Conservation (phyloP, 306 rosid genomes). For the Alnus rubra region DNA sequence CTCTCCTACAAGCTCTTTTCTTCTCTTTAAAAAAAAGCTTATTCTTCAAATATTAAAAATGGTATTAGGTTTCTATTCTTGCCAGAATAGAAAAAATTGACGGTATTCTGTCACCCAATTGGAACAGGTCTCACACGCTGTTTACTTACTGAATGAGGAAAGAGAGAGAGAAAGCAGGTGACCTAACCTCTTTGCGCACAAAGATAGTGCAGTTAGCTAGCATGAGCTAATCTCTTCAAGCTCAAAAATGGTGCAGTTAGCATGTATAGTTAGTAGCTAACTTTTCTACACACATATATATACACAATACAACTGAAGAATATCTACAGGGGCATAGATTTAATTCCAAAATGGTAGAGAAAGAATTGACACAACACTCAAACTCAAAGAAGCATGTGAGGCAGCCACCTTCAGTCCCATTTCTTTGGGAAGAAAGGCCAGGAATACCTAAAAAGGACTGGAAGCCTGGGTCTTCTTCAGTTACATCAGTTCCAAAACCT, state of each 20-base stretch:
- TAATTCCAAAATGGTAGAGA: slow-evolving; percentile 18
- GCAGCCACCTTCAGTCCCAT: slow-evolving; percentile 51
- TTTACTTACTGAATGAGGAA: neutral
- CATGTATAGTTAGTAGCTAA: neutral
- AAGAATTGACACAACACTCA: slow-evolving; percentile 16
- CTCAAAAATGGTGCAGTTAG: slow-evolving; percentile 8
- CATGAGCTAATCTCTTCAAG: neutral
- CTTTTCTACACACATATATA: neutral
- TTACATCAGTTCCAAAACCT: slow-evolving; percentile 29
- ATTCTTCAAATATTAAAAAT: no score
- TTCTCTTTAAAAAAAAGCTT: no score
- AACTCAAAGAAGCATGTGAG: slow-evolving; percentile 26
- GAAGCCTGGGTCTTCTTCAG: slow-evolving; percentile 49
- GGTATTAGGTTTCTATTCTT: no score
- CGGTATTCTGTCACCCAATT: neutral
- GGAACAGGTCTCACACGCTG: neutral
- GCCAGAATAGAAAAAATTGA: no score
- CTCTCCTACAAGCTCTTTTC: no score
- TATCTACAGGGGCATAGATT: neutral
- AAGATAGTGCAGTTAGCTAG: slow-evolving; percentile 11
- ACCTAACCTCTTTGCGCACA: slow-evolving; percentile 1
- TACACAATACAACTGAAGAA: neutral
- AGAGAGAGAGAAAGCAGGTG: neutral
- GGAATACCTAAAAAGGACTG: slow-evolving; percentile 53
- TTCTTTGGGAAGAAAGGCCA: slow-evolving; percentile 50